Base-by-base conservation (phyloP, 2,329 filamentous ascomycete genomes). In the Ceratocystis ficicola region DNA sequence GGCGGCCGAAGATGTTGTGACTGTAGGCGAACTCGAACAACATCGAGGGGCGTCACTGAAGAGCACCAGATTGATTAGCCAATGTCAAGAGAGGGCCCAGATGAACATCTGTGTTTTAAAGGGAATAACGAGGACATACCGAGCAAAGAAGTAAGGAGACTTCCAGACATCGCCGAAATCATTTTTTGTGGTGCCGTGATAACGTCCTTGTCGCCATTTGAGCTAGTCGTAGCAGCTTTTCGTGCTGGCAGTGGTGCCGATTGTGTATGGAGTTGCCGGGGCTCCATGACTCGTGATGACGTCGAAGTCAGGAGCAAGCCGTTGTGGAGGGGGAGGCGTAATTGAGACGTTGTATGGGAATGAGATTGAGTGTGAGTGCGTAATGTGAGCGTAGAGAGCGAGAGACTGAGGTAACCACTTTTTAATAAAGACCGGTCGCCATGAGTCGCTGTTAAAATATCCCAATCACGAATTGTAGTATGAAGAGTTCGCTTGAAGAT, bases 1-100 rank as follows among this genome's bases (percentile, higher is more conserved):
- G 75, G 73, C 68, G 80, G 75, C 65, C 76, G 72, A 55, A 75
- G 73, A 80, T 79, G 77, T 73, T 97, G 93, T 1, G 94, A 93
- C 76, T 99, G 94, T 65, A 96, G 81, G 69, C 94, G 90, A 60
- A 99, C 90, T 69, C 94, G 90, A 68, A 99, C 94, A 69, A 99
- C 94, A 73, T 99, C 94, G 64, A 99, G 86, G 60, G 94, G 94
- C 4, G 94, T 99, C 41, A 95, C 93, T 95, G 70, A 7, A 66
- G n/a, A 30, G 22, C 15, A 25, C 63, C 8, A 5, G 4, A 44
- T 15, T 41, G 12, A 32, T 68, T 67, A 67, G 66, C 15, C 22
- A 15, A 41, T 10, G 12, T 17, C 20, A 20, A 59, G 46, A 48
- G 17, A 22, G 46, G 8, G 5, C 17, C 17, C 7, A 5, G 17